Conservation (phyloP, 768 basidiomycete species). For the Lyophyllum semitale region DNA sequence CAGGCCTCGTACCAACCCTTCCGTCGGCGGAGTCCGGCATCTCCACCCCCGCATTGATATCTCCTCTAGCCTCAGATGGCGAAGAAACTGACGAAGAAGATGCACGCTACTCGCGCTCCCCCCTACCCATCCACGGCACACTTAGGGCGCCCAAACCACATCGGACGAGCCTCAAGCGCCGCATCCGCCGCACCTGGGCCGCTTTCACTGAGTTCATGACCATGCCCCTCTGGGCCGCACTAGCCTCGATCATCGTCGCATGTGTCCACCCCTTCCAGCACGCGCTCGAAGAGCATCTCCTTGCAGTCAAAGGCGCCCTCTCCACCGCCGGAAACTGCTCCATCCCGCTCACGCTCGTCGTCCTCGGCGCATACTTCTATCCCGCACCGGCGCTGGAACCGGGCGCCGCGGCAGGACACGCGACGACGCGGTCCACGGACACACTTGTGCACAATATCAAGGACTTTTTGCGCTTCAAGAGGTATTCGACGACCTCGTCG, state of each 20-base stretch:
- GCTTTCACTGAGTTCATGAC: conserved; percentile 80
- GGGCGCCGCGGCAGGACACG: background rate
- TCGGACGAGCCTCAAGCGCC: conserved; percentile 25
- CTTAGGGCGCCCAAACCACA: conserved; percentile 3
- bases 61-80: background rate
- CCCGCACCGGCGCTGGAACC: conserved; percentile 28
- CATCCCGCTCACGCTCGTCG: conserved; percentile 87
- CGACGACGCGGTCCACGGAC: conserved; percentile 20
- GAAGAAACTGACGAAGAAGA: conserved; percentile 12
- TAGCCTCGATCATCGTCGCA: conserved; percentile 76
- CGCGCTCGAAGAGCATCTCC: conserved; percentile 61
- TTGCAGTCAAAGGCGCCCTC: conserved; percentile 69
- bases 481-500: conserved; percentile 11
- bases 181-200: conserved; percentile 31
- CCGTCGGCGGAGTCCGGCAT: background rate
- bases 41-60: conserved; percentile 1
- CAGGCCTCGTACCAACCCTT: conserved; percentile 4
- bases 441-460: conserved; percentile 44
- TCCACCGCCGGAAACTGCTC: conserved; percentile 71
- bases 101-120: background rate
- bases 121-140: background rate
- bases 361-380: conserved; percentile 92
- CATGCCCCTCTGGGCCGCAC: conserved; percentile 80
- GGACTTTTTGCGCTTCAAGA: conserved; percentile 41
- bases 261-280: conserved; percentile 76